Conservation (phyloP, 140 eudicot species). For the Ambrosia hybrid region DNA sequence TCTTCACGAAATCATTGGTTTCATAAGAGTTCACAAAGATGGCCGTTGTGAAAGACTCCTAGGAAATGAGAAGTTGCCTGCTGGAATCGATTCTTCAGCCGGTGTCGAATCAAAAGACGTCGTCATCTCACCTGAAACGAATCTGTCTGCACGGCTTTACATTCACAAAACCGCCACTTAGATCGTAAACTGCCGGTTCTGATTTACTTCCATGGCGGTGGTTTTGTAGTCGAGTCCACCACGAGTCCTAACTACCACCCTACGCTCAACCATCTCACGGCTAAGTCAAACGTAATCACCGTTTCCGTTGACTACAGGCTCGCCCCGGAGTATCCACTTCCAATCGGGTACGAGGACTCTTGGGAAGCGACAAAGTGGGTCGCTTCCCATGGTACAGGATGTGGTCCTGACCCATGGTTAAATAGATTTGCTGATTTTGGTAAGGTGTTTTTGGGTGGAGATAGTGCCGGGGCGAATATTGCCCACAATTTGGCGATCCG, state of each 20-base stretch:
- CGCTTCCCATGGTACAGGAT: constrained; percentile 20
- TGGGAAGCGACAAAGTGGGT: constrained; percentile 43
- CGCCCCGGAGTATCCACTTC: constrained; percentile 36
- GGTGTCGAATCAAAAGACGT: neutral
- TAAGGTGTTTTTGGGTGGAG: constrained; percentile 47
- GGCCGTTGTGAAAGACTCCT: neutral
- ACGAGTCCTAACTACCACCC: neutral
- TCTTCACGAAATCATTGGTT: neutral
- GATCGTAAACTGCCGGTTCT: neutral
- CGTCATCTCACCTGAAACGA: neutral
- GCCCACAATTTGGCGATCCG: constrained; percentile 41
- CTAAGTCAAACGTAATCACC: constrained; percentile 1
- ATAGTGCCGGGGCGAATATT: constrained; percentile 58
- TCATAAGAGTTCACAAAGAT: neutral
- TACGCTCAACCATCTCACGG: neutral
- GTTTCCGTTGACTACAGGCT: constrained; percentile 24
- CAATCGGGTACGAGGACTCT: constrained; percentile 25
- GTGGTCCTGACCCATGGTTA: constrained; percentile 46
- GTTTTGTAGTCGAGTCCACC: neutral
- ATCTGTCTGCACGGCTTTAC: neutral
- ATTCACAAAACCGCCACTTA: neutral
- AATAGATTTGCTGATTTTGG: constrained; percentile 35
- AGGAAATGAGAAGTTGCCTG: neutral
- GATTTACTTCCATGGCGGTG: neutral
- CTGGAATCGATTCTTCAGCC: neutral